Evolutionary conservation across 331 rosid genomes (phyloP).

Genomic region (Arachis monticola): DNA sequence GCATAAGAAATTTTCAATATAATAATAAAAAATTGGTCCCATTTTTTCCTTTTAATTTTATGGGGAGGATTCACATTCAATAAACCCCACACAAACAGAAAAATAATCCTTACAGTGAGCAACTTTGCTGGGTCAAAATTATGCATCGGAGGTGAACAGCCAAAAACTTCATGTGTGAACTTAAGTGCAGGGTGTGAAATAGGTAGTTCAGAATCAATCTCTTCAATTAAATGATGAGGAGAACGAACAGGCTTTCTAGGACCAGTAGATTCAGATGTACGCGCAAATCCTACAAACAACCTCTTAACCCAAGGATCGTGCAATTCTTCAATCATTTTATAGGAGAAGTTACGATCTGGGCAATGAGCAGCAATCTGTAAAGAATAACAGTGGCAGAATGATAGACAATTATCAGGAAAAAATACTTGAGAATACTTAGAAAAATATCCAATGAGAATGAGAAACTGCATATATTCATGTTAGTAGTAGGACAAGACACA

Average conservation of each 20-base stretch:
- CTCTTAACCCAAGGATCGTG: slow-evolving; percentile 88
- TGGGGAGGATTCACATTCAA: not conserved
- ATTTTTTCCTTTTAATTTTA: not conserved
- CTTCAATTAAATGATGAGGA: slow-evolving; percentile 75
- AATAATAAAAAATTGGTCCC: not conserved
- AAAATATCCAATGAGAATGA: not conserved
- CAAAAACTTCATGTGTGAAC: slow-evolving; percentile 77
- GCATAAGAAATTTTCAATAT: slow-evolving; percentile 17
- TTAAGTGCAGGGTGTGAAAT: slow-evolving; percentile 78
- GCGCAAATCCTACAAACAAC: slow-evolving; percentile 81
- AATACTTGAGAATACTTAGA: not conserved
- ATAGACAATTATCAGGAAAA: not conserved
- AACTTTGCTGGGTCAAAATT: slow-evolving; percentile 93
- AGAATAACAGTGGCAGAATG: slow-evolving; percentile 31
- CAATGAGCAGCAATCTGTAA: slow-evolving; percentile 69
- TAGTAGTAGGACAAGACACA: too few species aligned
- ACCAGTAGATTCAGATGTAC: slow-evolving; percentile 80
- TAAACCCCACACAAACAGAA: slow-evolving; percentile 16
- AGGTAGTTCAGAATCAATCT: slow-evolving; percentile 76
- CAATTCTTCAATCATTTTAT: slow-evolving; percentile 72
- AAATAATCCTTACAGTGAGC: slow-evolving; percentile 69
- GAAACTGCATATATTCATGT: too few species aligned
- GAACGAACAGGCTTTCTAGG: slow-evolving; percentile 69
- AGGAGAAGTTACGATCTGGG: slow-evolving; percentile 73
- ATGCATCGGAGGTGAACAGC: slow-evolving; percentile 82